phyloP scores from a whole-genome alignment of 148 eudicot species.

The Nyssa sinensis region DNA sequence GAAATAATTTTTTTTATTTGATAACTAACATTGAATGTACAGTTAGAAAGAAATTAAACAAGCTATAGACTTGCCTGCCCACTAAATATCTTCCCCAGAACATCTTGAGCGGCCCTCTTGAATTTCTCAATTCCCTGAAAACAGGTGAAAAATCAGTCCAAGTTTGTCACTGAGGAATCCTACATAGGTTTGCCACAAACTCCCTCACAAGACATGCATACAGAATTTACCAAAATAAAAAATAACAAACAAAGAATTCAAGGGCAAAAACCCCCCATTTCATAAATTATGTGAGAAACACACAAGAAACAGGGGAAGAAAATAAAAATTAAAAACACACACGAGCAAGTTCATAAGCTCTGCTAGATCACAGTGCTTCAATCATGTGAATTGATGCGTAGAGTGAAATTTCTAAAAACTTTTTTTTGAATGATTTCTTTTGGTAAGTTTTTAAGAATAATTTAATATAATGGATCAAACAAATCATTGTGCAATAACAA shows the following conservation, averaged over 20 bases:
- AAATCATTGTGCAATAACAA: not conserved
- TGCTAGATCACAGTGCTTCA: not conserved
- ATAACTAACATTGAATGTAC: not conserved
- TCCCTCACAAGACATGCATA: not conserved
- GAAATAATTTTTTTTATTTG: not conserved
- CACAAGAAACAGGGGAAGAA: no score
- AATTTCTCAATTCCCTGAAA: slow-evolving; percentile 85
- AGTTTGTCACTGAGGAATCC: not conserved
- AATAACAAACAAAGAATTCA: slow-evolving; percentile 1
- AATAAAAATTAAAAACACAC: not conserved
- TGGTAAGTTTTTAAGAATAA: not conserved
- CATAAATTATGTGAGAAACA: no score
- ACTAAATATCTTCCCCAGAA: slow-evolving; percentile 64
- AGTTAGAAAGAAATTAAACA: not conserved
- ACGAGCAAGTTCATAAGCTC: not conserved
- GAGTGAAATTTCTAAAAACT: not conserved
- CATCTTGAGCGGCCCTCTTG: slow-evolving; percentile 77
- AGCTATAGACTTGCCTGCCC: slow-evolving; percentile 60
- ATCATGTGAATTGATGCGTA: no score
- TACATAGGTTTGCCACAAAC: not conserved
- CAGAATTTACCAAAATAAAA: not conserved
- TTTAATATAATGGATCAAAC: not conserved
- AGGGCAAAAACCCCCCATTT: no score
- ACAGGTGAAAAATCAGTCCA: not conserved
- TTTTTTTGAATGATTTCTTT: not conserved